Conservation (phyloP, 169 alveolate genomes). For the Cyclospora cayetanensis region DNA sequence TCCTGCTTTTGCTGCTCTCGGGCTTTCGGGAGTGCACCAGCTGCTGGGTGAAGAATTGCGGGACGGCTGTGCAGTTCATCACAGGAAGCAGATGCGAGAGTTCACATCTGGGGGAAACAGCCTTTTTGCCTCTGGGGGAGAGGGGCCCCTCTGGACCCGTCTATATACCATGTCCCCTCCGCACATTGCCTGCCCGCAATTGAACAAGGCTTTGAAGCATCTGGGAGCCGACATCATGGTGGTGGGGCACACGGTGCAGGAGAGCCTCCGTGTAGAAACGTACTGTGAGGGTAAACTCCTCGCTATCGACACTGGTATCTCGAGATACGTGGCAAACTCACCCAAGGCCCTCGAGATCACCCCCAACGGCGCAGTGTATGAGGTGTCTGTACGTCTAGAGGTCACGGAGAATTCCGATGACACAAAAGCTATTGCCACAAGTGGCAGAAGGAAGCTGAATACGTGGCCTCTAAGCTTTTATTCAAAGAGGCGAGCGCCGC, state of each 20-base stretch:
- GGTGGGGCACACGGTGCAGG: constrained; percentile 76
- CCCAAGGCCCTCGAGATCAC: constrained; percentile 29
- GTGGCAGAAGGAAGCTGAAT: too few relatives aligned
- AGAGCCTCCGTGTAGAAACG: constrained; percentile 56
- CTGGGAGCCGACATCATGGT: constrained; percentile 71
- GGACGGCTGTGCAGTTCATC: background rate
- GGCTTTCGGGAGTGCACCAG: background rate
- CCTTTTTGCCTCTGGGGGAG: constrained; percentile 42
- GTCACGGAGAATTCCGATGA: too few relatives aligned
- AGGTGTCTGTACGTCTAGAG: too few relatives aligned
- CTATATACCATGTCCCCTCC: constrained; percentile 57
- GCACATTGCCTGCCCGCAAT: constrained; percentile 52
- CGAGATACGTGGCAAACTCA: background rate
- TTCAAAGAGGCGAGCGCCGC: too few relatives aligned
- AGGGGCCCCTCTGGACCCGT: constrained; percentile 78
- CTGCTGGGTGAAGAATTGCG: constrained; percentile 1
- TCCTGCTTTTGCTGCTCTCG: background rate
- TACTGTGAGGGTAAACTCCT: constrained; percentile 66
- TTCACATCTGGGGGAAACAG: background rate
- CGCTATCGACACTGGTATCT: constrained; percentile 70
- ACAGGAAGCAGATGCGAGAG: background rate
- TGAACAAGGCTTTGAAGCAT: constrained; percentile 43
- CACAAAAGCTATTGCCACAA: too few relatives aligned
- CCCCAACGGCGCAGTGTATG: background rate
- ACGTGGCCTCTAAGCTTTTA: too few relatives aligned